phyloP scores from a whole-genome alignment of 495 filamentous ascomycete genomes.

The Talaromyces liani region DNA sequence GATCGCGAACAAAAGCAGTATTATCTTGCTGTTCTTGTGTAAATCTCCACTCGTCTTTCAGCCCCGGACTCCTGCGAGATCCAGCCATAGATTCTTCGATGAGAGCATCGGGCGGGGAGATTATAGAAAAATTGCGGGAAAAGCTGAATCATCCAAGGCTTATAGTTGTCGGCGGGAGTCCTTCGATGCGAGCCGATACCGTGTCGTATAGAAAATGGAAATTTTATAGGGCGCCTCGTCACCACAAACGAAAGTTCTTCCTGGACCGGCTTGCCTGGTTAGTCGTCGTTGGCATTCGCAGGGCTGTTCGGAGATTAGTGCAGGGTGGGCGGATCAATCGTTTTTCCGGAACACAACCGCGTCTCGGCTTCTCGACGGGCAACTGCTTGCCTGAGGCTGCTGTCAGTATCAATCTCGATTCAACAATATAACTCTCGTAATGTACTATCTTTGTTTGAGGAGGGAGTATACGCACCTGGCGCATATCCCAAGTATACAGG shows the following conservation, averaged over 20 bases:
- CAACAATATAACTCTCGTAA: neutral
- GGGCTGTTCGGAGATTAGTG: slow-evolving; percentile 23
- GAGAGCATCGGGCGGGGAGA: slow-evolving; percentile 34
- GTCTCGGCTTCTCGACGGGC: neutral
- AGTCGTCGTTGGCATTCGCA: slow-evolving; percentile 27
- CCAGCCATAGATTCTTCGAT: slow-evolving; percentile 45
- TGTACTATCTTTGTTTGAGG: neutral
- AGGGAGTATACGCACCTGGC: slow-evolving; percentile 9
- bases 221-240: slow-evolving; percentile 14
- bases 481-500: neutral
- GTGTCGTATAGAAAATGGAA: slow-evolving; percentile 10
- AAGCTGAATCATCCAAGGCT: neutral
- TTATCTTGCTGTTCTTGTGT: slow-evolving; percentile 28
- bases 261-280: slow-evolving; percentile 4
- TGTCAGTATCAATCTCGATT: neutral
- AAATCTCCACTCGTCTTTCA: slow-evolving; percentile 52
- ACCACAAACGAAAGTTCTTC: slow-evolving; percentile 4
- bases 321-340: slow-evolving; percentile 25
- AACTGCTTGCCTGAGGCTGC: neutral
- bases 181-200: slow-evolving; percentile 5
- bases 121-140: neutral
- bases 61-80: slow-evolving; percentile 48
- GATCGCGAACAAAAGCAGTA: slow-evolving; percentile 14
- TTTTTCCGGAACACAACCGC: slow-evolving; percentile 28
- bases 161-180: slow-evolving; percentile 8